Base-by-base conservation (phyloP, 1,139 yeast species). In the Diutina neorugosa region DNA sequence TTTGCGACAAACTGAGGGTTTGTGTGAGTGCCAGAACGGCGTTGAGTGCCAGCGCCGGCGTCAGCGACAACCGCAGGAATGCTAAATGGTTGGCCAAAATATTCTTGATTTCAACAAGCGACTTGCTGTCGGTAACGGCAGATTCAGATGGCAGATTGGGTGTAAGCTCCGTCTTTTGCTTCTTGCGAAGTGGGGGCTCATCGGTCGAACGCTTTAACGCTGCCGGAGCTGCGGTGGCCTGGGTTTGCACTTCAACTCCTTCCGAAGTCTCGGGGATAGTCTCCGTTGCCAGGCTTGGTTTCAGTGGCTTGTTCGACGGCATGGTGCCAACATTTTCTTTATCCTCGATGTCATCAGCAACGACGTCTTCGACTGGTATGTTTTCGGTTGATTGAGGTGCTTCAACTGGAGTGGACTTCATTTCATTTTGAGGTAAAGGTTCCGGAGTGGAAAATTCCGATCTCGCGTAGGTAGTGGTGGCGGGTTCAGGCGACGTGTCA, bases 21-120 rank as follows among this genome's bases (percentile, higher is more conserved):
- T 25, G 41, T n/a, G 50, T 46, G 2, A 21, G 16, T 47, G 65
- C 67, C 21, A 75, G 71, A 7, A 77, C 75, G 19, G 81, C 73
- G 55, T 78, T 81, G 56, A 93, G 73, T 51, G 76, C 77, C 6
- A 86, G 76, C 16, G 91, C 74, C 14, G 98, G 97, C 0, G 96
- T 87, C 48, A 94, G 91, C 34, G 91, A 80, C 37, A 89, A 76
- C 58, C 96, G 78, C 6, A 97, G 88, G 65, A 88, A 91, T 19
- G 98, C 97, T 57, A 93, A 73, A 65, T 89, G 95, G 63, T 93
- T 93, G 46, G 84, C 78, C 52, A 89, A 71, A 11, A 90, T 76
- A 64, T 86, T 81, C 54, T 76, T 77, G 52, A 86, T 70, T 55
- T 81, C 84, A 1, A 69, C 7, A 20, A 48, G 27, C 2, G 27